Evolutionary conservation across 345 rosid species (phyloP).

Genomic region (Sonneratia alba): DNA sequence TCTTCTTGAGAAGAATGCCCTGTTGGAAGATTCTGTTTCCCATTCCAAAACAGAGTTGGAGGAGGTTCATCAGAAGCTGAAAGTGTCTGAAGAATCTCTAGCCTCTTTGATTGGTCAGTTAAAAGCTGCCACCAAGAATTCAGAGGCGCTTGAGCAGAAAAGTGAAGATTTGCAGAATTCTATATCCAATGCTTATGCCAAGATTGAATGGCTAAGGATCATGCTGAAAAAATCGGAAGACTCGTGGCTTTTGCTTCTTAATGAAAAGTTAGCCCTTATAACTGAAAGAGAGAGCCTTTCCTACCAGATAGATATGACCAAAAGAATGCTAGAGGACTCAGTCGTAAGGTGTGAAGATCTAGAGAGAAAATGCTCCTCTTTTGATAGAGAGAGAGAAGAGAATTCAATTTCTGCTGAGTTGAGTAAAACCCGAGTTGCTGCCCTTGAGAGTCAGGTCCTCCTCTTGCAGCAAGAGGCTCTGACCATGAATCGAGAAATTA

Average conservation of each 20-base stretch:
- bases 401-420: slow-evolving; percentile 36
- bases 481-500: slow-evolving; percentile 43
- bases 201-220: slow-evolving; percentile 45
- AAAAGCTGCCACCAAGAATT: slow-evolving; percentile 34
- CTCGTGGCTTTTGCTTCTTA: slow-evolving; percentile 36
- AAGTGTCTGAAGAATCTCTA: slow-evolving; percentile 9
- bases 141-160: slow-evolving; percentile 48
- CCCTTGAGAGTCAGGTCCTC: slow-evolving; percentile 44
- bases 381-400: slow-evolving; percentile 52
- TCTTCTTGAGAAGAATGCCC: neutral
- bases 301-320: slow-evolving; percentile 40
- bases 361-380: slow-evolving; percentile 29
- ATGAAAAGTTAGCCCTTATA: slow-evolving; percentile 46
- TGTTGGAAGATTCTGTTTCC: slow-evolving; percentile 56
- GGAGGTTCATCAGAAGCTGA: slow-evolving; percentile 48
- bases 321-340: slow-evolving; percentile 41
- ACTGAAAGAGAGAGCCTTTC: slow-evolving; percentile 40
- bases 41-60: slow-evolving; percentile 67
- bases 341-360: slow-evolving; percentile 41
- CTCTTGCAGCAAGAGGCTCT: slow-evolving; percentile 47
- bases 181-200: slow-evolving; percentile 53
- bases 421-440: slow-evolving; percentile 34
- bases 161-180: slow-evolving; percentile 52
- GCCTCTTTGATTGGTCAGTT: slow-evolving; percentile 27
- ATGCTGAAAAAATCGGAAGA: slow-evolving; percentile 50